Conservation (phyloP, 148 eudicot species). For the Cornus florida region DNA sequence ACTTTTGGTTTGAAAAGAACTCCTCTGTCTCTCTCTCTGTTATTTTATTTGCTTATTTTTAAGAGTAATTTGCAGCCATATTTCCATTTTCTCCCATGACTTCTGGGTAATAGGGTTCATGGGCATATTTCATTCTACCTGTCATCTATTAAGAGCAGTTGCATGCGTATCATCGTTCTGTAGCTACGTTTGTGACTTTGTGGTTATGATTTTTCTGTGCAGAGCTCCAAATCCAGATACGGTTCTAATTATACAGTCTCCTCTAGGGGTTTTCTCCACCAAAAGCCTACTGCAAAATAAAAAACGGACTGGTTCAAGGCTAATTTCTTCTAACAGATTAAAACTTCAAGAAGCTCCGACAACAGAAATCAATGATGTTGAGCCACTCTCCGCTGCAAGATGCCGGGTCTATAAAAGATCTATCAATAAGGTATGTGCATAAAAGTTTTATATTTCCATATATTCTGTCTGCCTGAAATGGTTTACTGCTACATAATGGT, state of each 20-base stretch:
- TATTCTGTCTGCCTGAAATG: neutral
- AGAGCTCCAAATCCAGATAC: conserved; percentile 98
- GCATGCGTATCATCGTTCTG: neutral
- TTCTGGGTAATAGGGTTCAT: neutral
- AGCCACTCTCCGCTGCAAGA: conserved; percentile 87
- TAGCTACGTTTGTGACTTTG: neutral
- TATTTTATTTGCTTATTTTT: too few relatives aligned
- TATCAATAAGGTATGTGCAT: conserved; percentile 55
- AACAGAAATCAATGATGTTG: conserved; percentile 48
- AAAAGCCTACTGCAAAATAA: conserved; percentile 71
- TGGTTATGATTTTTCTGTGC: conserved; percentile 15
- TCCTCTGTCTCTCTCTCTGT: conserved; percentile 1
- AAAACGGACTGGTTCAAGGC: conserved; percentile 68
- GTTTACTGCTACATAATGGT: neutral
- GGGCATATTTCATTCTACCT: neutral
- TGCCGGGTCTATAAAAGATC: conserved; percentile 64
- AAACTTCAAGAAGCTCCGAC: conserved; percentile 50
- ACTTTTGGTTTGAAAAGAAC: neutral
- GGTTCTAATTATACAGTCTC: conserved; percentile 84
- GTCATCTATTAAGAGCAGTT: neutral
- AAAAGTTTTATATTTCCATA: neutral
- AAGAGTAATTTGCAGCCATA: neutral
- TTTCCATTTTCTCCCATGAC: neutral
- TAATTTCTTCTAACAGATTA: conserved; percentile 72
- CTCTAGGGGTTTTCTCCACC: conserved; percentile 76